Base-by-base conservation (phyloP, 352 stramenopile species). In the Pythium utonaiense region DNA sequence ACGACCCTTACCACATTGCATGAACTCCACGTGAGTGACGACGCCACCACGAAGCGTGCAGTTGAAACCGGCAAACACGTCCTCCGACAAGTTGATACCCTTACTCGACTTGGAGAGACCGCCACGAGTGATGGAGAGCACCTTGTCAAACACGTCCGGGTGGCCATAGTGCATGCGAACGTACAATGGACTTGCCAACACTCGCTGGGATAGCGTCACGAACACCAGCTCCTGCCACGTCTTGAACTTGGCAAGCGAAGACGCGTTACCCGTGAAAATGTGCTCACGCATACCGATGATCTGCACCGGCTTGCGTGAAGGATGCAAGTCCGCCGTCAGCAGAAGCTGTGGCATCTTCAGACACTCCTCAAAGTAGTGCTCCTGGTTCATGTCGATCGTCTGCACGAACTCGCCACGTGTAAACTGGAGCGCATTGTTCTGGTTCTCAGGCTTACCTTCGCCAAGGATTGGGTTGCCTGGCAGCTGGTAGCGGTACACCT, bases 381-480 rank as follows among this genome's bases (percentile, higher is more conserved):
- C 77, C 69, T 94, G 84, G 67, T 94, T 94, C 84, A 92, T 92
- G 73, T 94, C 84, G 28, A 94, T 94, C 17, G 82, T 91, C 74
- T 94, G 84, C 21, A 94, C 65, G 27, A 89, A 92, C 67, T 94
- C 84, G 40, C 84, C 84, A 38, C 82, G 82, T 8, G 84, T 91
- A 54, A 94, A 94, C 28, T 76, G 73, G 9, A 80, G 60, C 7
- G 80, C 84, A 44, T 92, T 90, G 70, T 94, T 94, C 65, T 94
- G 84, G 71, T 94, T 94, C 60, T 92, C 82, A 9, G 82, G 82
- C 60, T 94, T 94, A 34, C 83, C 84, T 62, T 94, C 82, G 7
- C 84, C 84, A 9, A 94, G 36, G 49, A 94, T 87, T 33, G 84
- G 84, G 53, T 94, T 79, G 22, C 84, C 84, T 22, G 84, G 84